Percentiles rank a stretch among this genome's conserved stretches.
Evolutionary conservation across 2,329 filamentous ascomycete genomes (phyloP).

Genomic region (Lojkania enalia): DNA sequence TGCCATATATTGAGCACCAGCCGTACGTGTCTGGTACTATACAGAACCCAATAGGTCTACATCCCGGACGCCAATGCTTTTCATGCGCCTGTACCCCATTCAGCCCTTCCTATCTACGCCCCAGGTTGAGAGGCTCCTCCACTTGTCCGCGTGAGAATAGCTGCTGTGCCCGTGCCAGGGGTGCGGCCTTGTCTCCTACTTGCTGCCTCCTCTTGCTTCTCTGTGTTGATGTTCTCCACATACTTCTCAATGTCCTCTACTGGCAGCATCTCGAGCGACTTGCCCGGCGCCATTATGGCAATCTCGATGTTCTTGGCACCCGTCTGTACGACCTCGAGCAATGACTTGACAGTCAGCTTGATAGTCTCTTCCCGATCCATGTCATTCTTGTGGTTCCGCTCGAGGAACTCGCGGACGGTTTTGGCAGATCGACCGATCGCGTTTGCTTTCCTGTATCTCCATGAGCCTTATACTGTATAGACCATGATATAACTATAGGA

Average conservation of each 20-base stretch:
- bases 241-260: constrained; percentile 96
- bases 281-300: constrained; percentile 93
- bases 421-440: constrained; percentile 98
- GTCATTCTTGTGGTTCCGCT: constrained; percentile 97
- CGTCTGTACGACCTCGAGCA: constrained; percentile 96
- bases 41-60: constrained; percentile 36
- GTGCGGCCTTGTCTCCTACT: constrained; percentile 77
- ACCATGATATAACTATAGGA: too few species aligned
- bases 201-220: constrained; percentile 98
- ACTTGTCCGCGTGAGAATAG: constrained; percentile 70
- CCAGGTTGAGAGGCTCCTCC: constrained; percentile 43
- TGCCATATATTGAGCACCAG: constrained; percentile 32
- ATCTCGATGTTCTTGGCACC: constrained; percentile 99
- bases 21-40: constrained; percentile 29
- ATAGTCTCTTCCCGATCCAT: constrained; percentile 97
- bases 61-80: constrained; percentile 36
- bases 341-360: constrained; percentile 95
- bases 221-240: constrained; percentile 98
- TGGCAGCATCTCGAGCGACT: constrained; percentile 88
- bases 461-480: too few species aligned
- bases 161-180: constrained; percentile 69
- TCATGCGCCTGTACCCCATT: constrained; percentile 22
- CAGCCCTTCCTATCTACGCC: constrained; percentile 20
- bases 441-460: constrained; percentile 83
- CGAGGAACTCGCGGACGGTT: constrained; percentile 97